These are phyloP conservation scores for Lactarius quietus DNA, from an alignment of 768 basidiomycete species.

Conservation along the genomic window DNA sequence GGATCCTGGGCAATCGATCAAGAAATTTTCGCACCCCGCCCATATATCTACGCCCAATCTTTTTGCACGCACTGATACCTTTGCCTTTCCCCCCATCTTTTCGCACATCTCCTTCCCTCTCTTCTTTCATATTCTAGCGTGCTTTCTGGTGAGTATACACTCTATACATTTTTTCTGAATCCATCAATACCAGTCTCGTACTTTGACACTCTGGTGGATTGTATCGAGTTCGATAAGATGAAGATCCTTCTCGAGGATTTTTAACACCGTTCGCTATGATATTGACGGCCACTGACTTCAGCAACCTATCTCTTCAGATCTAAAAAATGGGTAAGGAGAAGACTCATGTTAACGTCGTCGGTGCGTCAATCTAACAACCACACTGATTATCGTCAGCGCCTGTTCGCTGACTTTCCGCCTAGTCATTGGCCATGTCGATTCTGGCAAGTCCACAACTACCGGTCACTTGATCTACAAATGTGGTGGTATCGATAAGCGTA, in stretches of 20 bases:
- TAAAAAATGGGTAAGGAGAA: constrained; percentile 95
- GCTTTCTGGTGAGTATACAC: constrained; percentile 40
- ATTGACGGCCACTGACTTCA: constrained; percentile 17
- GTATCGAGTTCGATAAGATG: constrained; percentile 21
- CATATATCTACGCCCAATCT: constrained; percentile 34
- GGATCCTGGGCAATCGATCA: constrained; percentile 27
- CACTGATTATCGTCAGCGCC: constrained; percentile 24
- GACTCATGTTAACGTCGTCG: constrained; percentile 96
- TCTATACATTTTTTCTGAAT: constrained; percentile 12
- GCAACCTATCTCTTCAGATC: constrained; percentile 38
- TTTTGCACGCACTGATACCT: constrained; percentile 27
- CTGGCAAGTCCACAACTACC: constrained; percentile 99
- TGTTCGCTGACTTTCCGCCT: constrained; percentile 33
- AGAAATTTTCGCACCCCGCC: constrained; percentile 28
- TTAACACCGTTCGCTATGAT: not conserved
- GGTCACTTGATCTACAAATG: constrained; percentile 99
- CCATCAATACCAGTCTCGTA: constrained; percentile 3
- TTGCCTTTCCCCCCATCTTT: constrained; percentile 38
- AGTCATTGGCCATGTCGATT: constrained; percentile 99
- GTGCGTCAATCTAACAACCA: constrained; percentile 44
- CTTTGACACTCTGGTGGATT: constrained; percentile 20
- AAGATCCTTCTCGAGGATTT: constrained; percentile 3
- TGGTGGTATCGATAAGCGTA: constrained; percentile 99
- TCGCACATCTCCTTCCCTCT: constrained; percentile 46
- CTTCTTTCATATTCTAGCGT: constrained; percentile 40